Evolutionary conservation across 108 stramenopile genomes (phyloP).

Genomic region (Conticribra guillardii): DNA sequence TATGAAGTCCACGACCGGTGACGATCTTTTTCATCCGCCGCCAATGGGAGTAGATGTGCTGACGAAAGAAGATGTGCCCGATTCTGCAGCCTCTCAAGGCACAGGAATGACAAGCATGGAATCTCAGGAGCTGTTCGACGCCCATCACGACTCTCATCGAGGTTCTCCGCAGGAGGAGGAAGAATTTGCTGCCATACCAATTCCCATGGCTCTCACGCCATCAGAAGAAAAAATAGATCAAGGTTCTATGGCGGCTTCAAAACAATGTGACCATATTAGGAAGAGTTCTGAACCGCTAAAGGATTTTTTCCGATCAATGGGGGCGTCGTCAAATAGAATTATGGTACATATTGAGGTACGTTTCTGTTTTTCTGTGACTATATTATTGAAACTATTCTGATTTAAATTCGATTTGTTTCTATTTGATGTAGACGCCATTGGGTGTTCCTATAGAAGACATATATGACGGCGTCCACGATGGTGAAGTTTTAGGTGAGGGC

Average conservation of each 20-base stretch:
- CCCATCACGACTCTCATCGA: background rate
- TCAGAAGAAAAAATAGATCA: background rate
- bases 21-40: too few species aligned
- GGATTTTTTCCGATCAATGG: conserved; percentile 7
- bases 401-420: background rate
- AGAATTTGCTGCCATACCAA: background rate
- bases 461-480: conserved; percentile 42
- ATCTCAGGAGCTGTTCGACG: background rate
- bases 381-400: background rate
- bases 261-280: background rate
- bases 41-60: background rate
- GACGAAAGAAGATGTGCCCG: background rate
- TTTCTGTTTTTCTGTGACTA: background rate
- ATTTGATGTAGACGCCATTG: background rate
- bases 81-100: background rate
- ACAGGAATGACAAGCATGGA: conserved; percentile 1
- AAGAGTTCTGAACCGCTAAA: background rate
- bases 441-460: conserved; percentile 22
- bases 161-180: background rate
- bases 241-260: background rate
- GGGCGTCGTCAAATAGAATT: conserved; percentile 5
- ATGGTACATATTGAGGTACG: conserved; percentile 25
- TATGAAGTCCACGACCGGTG: background rate
- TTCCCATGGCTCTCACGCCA: background rate
- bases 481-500: conserved; percentile 30